phyloP scores from a whole-genome alignment of 1,139 yeast genomes.

The Saccharomyces hybrid region DNA sequence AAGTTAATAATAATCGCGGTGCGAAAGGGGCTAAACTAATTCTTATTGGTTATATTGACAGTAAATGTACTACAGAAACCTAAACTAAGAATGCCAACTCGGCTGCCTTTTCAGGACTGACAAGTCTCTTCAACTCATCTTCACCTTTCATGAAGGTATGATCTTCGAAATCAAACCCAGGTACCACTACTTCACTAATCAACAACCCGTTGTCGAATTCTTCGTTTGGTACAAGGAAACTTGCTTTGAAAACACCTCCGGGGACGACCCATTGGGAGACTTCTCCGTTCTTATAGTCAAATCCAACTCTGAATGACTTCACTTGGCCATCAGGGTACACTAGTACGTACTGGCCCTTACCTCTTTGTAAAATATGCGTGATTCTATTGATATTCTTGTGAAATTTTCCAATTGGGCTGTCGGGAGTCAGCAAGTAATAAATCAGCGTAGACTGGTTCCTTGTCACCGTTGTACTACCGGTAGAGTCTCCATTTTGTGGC shows the following conservation, averaged over 20 bases:
- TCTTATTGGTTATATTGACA: not conserved
- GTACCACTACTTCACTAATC: constrained; percentile 48
- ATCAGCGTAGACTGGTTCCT: constrained; percentile 41
- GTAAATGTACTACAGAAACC: not conserved
- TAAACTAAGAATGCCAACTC: constrained; percentile 28
- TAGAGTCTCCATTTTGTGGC: constrained; percentile 7
- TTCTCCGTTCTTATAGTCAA: constrained; percentile 38
- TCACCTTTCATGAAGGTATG: constrained; percentile 36
- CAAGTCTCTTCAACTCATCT: constrained; percentile 30
- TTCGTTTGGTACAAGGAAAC: constrained; percentile 38
- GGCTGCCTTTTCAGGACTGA: constrained; percentile 34
- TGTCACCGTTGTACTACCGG: not conserved
- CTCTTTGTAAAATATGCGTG: constrained; percentile 43
- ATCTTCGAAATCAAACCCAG: constrained; percentile 48
- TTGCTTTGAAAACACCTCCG: constrained; percentile 46
- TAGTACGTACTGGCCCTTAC: constrained; percentile 44
- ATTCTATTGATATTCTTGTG: constrained; percentile 43
- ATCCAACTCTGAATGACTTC: constrained; percentile 43
- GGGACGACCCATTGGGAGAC: constrained; percentile 50
- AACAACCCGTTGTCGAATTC: constrained; percentile 35
- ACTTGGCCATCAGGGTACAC: constrained; percentile 41
- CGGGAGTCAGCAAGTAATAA: constrained; percentile 41
- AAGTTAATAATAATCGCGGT: not conserved
- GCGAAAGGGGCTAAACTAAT: not conserved
- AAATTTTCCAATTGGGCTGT: constrained; percentile 40